Evolutionary conservation across 495 filamentous ascomycete species (phyloP).

Genomic region (Entonaema liquescens): DNA sequence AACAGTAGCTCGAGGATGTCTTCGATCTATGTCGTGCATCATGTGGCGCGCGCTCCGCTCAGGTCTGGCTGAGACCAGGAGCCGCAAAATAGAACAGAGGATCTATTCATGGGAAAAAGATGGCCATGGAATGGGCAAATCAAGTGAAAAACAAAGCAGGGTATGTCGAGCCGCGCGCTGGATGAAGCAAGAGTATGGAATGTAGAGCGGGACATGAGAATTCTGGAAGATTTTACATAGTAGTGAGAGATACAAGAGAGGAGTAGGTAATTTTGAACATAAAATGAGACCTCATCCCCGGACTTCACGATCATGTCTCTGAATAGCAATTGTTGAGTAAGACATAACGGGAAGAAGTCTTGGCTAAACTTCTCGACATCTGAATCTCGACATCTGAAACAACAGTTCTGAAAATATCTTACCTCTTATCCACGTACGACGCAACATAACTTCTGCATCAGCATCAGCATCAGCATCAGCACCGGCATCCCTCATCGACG

Average conservation of each 20-base stretch:
- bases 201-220: slow-evolving; percentile 2
- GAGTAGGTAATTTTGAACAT: slow-evolving; percentile 7
- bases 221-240: background rate
- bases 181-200: slow-evolving; percentile 32
- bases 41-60: slow-evolving; percentile 41
- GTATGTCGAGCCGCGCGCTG: slow-evolving; percentile 41
- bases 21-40: slow-evolving; percentile 35
- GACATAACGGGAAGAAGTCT: slow-evolving; percentile 31
- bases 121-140: slow-evolving; percentile 26
- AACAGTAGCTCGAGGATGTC: slow-evolving; percentile 29
- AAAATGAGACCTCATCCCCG: slow-evolving; percentile 22
- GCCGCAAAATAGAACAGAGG: slow-evolving; percentile 21
- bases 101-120: slow-evolving; percentile 32
- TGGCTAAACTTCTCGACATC: slow-evolving; percentile 6
- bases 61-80: slow-evolving; percentile 28
- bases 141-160: slow-evolving; percentile 30
- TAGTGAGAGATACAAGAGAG: slow-evolving; percentile 5
- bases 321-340: slow-evolving; percentile 17
- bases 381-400: slow-evolving; percentile 32
- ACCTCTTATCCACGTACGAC: slow-evolving; percentile 26
- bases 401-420: slow-evolving; percentile 21
- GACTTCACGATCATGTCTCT: slow-evolving; percentile 18
- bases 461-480: slow-evolving; percentile 7
- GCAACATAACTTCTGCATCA: slow-evolving; percentile 10
- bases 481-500: slow-evolving; percentile 15